A percentile compares a stretch with the other conserved stretches of the same genome.
phyloP scores from a whole-genome alignment of 1,284 basidiomycete species.

The Erythrobasidium hasegawianum region DNA sequence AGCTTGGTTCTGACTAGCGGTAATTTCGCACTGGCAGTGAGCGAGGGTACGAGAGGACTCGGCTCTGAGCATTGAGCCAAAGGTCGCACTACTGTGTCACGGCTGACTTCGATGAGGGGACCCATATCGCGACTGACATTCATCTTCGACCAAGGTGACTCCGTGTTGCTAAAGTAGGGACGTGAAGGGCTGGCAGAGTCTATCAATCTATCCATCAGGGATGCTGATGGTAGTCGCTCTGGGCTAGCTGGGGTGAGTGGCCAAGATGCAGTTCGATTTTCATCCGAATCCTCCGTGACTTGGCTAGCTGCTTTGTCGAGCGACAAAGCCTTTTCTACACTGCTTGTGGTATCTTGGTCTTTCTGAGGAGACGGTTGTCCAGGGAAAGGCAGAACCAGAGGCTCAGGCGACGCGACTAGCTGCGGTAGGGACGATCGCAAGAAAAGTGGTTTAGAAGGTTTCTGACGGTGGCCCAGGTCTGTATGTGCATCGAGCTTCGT shows the following conservation, averaged over 20 bases:
- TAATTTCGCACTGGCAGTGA: background rate
- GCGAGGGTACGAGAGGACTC: background rate
- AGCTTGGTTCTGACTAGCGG: too few species aligned
- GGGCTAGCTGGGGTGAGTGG: constrained; percentile 4
- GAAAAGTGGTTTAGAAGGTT: too few species aligned
- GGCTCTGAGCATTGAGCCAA: constrained; percentile 16
- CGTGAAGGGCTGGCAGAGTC: background rate
- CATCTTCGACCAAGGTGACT: background rate
- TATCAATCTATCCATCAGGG: constrained; percentile 1
- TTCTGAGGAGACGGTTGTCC: too few species aligned
- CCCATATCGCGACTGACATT: background rate
- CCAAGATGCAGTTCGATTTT: background rate
- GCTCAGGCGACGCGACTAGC: too few species aligned
- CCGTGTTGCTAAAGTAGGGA: background rate
- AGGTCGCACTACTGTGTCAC: background rate
- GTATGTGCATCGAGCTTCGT: too few species aligned
- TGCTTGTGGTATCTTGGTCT: too few species aligned
- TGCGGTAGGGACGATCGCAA: too few species aligned
- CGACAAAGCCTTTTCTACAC: too few species aligned
- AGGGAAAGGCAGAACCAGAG: too few species aligned
- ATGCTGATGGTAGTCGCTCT: constrained; percentile 10
- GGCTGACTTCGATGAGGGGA: constrained; percentile 7
- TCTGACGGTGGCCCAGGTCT: too few species aligned
- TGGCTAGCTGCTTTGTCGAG: background rate
- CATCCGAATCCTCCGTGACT: too few species aligned